Evolutionary conservation across 768 basidiomycete genomes (phyloP), one percentile per base, ranked within the genome.

Genomic region (Agaricus sinodeliciosus): DNA sequence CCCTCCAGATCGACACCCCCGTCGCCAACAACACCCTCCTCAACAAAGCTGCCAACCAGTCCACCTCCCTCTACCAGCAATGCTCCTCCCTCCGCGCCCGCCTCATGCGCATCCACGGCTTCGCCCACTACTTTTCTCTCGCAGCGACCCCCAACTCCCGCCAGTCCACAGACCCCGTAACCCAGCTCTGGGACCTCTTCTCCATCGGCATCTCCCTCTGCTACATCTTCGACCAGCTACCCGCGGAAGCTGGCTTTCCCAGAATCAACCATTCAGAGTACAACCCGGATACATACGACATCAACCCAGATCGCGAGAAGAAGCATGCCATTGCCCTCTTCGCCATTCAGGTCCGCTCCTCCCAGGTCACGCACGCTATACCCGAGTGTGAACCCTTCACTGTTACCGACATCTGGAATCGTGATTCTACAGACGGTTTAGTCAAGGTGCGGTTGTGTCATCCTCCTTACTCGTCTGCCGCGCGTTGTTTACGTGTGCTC

Each of bases 211-310:
- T 91, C 44, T 86, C 94, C 42, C 87, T 98, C 60, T 95, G 93
- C 72, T 96, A 89, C 74, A 84, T 99, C 61, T 95, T 91, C 77
- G 95, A 99, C 71, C 84, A 88, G 67, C 84, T 97, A 51, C 86
- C 87, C 36, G 68, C 69, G 47, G 75, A 85, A 48, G 75, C 78
- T 51, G 81, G 80, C 28, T 80, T 79, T 62, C 75, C 68, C 46
- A 78, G 73, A 68, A 77, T 79, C 56, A 76, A 76, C 63, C 77
- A 79, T 57, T 81, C 90, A 49, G 75, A 82, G 61, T 89, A 85
- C 48, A 81, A 83, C 62, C 76, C 80, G 28, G 74, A 78, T 8
- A 71, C 79, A 42, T 84, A 82, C 57, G 86, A 89, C 25, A 67
- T 75, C 48, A 78, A 82, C 50, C 84, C 87, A 46, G 91, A 94